Evolutionary conservation across 2,329 filamentous ascomycete species (phyloP).

Genomic region (Dothistroma pini): DNA sequence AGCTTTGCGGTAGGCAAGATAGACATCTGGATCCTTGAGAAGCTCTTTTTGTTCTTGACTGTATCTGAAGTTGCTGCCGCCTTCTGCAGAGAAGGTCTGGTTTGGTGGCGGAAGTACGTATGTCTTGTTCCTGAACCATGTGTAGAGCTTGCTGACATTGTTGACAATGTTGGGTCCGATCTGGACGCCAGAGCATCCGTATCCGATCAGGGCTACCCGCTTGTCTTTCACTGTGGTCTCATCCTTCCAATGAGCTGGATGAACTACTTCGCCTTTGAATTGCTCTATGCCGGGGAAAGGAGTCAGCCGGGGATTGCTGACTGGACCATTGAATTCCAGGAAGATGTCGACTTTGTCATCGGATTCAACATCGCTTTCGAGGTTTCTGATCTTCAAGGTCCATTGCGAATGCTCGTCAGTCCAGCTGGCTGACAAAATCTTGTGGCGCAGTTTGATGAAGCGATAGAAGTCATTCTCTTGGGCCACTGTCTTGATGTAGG

Average conservation of each 20-base stretch:
- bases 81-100: slow-evolving; percentile 17
- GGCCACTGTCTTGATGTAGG: slow-evolving; percentile 19
- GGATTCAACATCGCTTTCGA: slow-evolving; percentile 5
- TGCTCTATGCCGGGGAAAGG: slow-evolving; percentile 11
- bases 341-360: slow-evolving; percentile 23
- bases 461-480: slow-evolving; percentile 21
- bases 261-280: slow-evolving; percentile 15
- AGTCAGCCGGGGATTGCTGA: slow-evolving; percentile 16
- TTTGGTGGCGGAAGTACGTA: slow-evolving; percentile 22
- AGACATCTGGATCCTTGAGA: slow-evolving; percentile 21
- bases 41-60: slow-evolving; percentile 52
- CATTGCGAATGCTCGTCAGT: slow-evolving; percentile 18
- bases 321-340: slow-evolving; percentile 24
- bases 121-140: slow-evolving; percentile 24
- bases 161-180: slow-evolving; percentile 24
- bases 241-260: slow-evolving; percentile 12
- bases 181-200: slow-evolving; percentile 23
- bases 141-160: slow-evolving; percentile 19
- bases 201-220: slow-evolving; percentile 15
- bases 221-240: slow-evolving; percentile 13
- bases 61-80: slow-evolving; percentile 32
- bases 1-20: slow-evolving; percentile 24
- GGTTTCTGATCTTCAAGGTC: slow-evolving; percentile 17
- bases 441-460: slow-evolving; percentile 20
- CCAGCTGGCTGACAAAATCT: slow-evolving; percentile 18